A percentile compares a stretch with the other conserved stretches of the same genome.
phyloP scores from a whole-genome alignment of 768 basidiomycete species.

The Xanthoconium purpureum region DNA sequence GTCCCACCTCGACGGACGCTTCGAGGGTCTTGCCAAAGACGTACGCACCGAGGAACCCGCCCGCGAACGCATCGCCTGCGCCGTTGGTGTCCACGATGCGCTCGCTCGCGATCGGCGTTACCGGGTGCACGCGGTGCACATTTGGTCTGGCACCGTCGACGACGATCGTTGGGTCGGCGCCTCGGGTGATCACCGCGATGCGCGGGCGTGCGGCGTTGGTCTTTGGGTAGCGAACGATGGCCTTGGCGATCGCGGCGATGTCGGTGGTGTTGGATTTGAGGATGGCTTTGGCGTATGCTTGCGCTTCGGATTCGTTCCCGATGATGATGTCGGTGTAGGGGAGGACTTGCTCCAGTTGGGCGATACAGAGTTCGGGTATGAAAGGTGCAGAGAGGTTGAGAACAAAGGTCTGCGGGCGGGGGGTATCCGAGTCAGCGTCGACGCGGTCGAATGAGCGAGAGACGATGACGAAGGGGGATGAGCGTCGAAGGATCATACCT shows the following conservation, averaged over 20 bases:
- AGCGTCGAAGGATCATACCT: conserved; percentile 49
- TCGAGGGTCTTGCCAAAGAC: conserved; percentile 75
- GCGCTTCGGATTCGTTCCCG: conserved; percentile 95
- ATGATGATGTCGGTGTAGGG: conserved; percentile 87
- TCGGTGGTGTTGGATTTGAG: conserved; percentile 66
- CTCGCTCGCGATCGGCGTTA: conserved; percentile 52
- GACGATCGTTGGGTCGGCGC: conserved; percentile 72
- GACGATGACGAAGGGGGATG: neutral
- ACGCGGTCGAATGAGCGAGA: too few relatives aligned
- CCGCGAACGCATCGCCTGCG: conserved; percentile 96
- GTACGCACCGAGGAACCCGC: conserved; percentile 88
- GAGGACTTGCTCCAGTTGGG: conserved; percentile 76
- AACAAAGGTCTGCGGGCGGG: conserved; percentile 64
- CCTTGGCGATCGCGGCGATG: conserved; percentile 63
- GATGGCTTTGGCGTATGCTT: conserved; percentile 75
- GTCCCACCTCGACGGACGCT: conserved; percentile 79
- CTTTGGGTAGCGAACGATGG: conserved; percentile 73
- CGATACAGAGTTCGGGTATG: conserved; percentile 89
- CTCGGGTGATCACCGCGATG: conserved; percentile 88
- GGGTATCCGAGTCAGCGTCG: neutral
- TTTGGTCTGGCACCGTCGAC: conserved; percentile 54
- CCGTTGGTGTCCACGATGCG: conserved; percentile 96
- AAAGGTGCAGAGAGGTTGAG: conserved; percentile 98
- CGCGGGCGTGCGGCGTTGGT: conserved; percentile 69
- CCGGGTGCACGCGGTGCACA: conserved; percentile 51